A percentile compares a stretch with the other conserved stretches of the same genome.
Conservation (phyloP, 2,329 filamentous ascomycete species). For the Penicillium sp. region DNA sequence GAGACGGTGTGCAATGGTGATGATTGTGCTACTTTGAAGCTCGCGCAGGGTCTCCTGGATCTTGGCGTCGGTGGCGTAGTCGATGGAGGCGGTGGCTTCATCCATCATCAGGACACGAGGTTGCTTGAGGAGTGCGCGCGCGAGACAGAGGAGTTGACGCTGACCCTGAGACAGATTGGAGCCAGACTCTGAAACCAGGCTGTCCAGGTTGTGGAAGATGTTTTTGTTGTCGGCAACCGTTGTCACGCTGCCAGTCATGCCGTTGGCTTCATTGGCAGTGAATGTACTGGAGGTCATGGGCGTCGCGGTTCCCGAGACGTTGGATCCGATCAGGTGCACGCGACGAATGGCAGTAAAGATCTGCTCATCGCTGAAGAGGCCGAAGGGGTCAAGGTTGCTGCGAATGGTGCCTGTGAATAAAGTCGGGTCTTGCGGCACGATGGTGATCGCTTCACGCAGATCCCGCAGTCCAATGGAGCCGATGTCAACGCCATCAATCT, state of each 20-base stretch:
- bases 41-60: constrained; percentile 97
- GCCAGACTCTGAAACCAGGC: constrained; percentile 84
- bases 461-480: constrained; percentile 89
- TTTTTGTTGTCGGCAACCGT: constrained; percentile 78
- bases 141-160: constrained; percentile 90
- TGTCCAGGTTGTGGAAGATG: constrained; percentile 84
- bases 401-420: constrained; percentile 91
- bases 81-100: constrained; percentile 95
- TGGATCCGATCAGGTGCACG: constrained; percentile 75
- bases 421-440: constrained; percentile 93
- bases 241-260: constrained; percentile 23
- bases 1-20: constrained; percentile 93
- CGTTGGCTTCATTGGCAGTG: constrained; percentile 31
- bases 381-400: constrained; percentile 91
- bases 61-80: constrained; percentile 93
- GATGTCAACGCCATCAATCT: constrained; percentile 91
- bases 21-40: constrained; percentile 82
- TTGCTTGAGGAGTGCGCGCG: constrained; percentile 86
- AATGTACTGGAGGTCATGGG: constrained; percentile 36
- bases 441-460: constrained; percentile 90
- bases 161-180: constrained; percentile 96
- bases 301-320: constrained; percentile 41
- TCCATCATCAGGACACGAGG: constrained; percentile 98
- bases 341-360: constrained; percentile 84
- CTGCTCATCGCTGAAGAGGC: constrained; percentile 83